These are phyloP conservation scores for Silybum marianum DNA, from an alignment of 129 eudicot species.

Conservation along the genomic window DNA sequence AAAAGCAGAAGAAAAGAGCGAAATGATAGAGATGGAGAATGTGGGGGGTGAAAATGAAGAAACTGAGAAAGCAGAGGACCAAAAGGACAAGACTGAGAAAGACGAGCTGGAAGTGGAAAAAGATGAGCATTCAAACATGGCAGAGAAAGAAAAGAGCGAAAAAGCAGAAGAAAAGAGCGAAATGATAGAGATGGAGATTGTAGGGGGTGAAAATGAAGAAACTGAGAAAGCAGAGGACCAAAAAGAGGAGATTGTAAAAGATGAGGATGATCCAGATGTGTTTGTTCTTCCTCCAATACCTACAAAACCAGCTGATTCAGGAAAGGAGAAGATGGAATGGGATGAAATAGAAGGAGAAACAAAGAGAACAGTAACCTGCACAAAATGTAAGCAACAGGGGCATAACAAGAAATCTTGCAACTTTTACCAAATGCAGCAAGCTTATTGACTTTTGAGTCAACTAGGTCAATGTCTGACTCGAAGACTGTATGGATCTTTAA, in stretches of 20 bases:
- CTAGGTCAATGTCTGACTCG: not conserved
- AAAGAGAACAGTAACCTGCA: conserved; percentile 76
- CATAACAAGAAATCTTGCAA: conserved; percentile 80
- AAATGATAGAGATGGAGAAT: not conserved
- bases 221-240: conserved; percentile 14
- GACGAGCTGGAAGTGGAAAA: not conserved
- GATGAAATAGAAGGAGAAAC: conserved; percentile 47
- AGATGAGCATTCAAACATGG: not conserved
- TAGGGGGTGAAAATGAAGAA: conserved; percentile 10
- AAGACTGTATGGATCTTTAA: not conserved
- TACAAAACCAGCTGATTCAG: conserved; percentile 32
- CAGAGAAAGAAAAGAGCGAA: not conserved
- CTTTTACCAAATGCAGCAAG: conserved; percentile 28
- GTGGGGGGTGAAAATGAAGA: not conserved
- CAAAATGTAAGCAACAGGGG: conserved; percentile 73
- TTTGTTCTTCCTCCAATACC: conserved; percentile 70
- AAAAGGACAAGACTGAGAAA: not conserved
- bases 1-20: not conserved
- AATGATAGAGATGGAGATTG: conserved; percentile 13
- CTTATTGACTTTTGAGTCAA: conserved; percentile 36
- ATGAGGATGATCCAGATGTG: conserved; percentile 33
- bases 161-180: conserved; percentile 1
- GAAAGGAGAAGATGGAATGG: conserved; percentile 53
- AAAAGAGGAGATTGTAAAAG: conserved; percentile 21
- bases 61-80: not conserved